Evolutionary conservation across 179 eudicot species (phyloP), one percentile per base, ranked within the genome.

Genomic region (Patellifolia procumbens): DNA sequence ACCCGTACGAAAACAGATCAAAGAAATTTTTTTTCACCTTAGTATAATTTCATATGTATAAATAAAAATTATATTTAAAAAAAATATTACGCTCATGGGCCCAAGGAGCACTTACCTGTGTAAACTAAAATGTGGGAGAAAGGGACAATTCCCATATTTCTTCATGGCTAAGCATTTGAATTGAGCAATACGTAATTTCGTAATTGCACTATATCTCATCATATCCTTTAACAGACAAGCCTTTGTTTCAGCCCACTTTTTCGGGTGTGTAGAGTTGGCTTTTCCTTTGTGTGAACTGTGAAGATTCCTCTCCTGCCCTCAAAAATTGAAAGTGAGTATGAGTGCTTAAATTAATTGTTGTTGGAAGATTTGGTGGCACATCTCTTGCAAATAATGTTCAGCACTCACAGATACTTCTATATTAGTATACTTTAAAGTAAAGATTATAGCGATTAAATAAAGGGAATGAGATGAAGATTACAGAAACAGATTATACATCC

Each of bases 121-220:
- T 4, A 42, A 42, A 9, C 45, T 42, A 42, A 42, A 42, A 3
- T 48, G 20, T 22, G 35, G 17, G 46, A 28, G 31, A 8, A n/a
- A 0, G 17, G 15, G 46, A 43, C 1, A 74, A 1, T n/a, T 22
- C 12, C 20, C 10, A 61, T 13, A n/a, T 77, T 77, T 22, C 80
- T 77, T 77, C 60, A 22, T 16, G 61, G 75, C 80, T 77, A 77
- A 77, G 80, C 46, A 32, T 76, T 34, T 13, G 56, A 4, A n/a
- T 22, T 32, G 32, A 22, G 9, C 0, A 63, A n/a, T 26, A 16
- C 28, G 31, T 31, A 29, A 70, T 70, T 70, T 39, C 39, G n/a
- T 6, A 49, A 2, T 65, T 49, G 52, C 49, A 56, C 34, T 68
- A 67, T 35, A 63, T 64, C 16, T 37, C 6, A 35, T n/a, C 39